Conservation (phyloP, 371 early-diverging fungal genomes). For the Lichtheimia hyalospora region DNA sequence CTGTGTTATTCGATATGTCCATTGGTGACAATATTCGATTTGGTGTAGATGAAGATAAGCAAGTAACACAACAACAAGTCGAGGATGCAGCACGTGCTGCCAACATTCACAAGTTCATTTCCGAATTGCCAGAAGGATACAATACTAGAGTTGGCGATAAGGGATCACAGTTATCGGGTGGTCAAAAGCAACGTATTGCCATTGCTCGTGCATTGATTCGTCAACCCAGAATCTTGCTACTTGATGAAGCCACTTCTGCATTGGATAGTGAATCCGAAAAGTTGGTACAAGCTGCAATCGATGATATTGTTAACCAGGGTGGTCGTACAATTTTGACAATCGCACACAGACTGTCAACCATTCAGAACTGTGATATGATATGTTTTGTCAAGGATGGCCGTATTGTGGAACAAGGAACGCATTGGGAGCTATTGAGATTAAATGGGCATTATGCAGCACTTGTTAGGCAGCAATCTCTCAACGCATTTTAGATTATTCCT, state of each 20-base stretch:
- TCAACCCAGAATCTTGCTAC: slow-evolving; percentile 80
- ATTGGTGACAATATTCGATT: slow-evolving; percentile 82
- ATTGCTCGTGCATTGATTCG: slow-evolving; percentile 70
- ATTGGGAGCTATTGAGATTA: slow-evolving; percentile 47
- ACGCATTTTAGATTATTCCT: slow-evolving; percentile 14
- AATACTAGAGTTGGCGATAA: slow-evolving; percentile 78
- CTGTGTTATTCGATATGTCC: slow-evolving; percentile 74
- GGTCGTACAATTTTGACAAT: slow-evolving; percentile 67
- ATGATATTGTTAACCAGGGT: slow-evolving; percentile 56
- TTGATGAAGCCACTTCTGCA: slow-evolving; percentile 97
- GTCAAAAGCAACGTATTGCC: slow-evolving; percentile 32
- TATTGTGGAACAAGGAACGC: slow-evolving; percentile 69
- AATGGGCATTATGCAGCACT: slow-evolving; percentile 48
- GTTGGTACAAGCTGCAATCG: slow-evolving; percentile 85
- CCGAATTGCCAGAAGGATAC: slow-evolving; percentile 67
- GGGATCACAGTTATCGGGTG: slow-evolving; percentile 52
- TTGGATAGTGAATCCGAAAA: slow-evolving; percentile 88
- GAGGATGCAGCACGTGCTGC: slow-evolving; percentile 59
- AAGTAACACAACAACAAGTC: slow-evolving; percentile 55
- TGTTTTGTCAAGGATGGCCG: slow-evolving; percentile 67
- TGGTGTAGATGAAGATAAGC: slow-evolving; percentile 49
- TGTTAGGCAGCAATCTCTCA: slow-evolving; percentile 25
- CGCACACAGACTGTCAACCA: slow-evolving; percentile 73
- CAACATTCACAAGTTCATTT: slow-evolving; percentile 80
- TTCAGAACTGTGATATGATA: slow-evolving; percentile 77